Evolutionary conservation across 23 red algal species (phyloP), one percentile per base, ranked within the genome.

Genomic region (Gracilaria gracilis): DNA sequence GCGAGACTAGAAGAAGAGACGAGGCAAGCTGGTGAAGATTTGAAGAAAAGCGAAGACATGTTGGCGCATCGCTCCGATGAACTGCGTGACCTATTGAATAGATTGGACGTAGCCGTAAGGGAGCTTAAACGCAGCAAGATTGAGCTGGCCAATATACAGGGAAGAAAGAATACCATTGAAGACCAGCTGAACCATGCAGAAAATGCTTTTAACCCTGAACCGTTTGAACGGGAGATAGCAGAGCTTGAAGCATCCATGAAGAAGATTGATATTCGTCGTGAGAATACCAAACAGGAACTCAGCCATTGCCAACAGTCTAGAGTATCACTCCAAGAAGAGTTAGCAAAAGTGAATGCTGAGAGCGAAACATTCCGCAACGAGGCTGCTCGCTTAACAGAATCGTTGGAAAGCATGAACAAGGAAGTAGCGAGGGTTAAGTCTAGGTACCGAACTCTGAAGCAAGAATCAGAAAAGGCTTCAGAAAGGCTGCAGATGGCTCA

Each of bases 141-240:
- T 53, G 17, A 88, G 51, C 21, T 81, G 29, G 40, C 50, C 17
- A 48, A 81, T 17, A 17, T 88, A 38, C 62, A 85, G 35, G 49
- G 36, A 67, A 46, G 40, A 79, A 95, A 85, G 65, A 62, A 75
- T 25, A 32, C 35, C 2, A 61, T 86, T 81, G 90, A 86, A 57
- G 83, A 84, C 14, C 61, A 86, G 44, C 44, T 79, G 9, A 79
- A 93, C 37, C 36, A 81, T n/a, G 83, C 90, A 74, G 71, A 81
- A 34, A 70, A 79, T 24, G 90, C 74, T 7, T 95, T 95, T 37
- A 73, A 84, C 82, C 92, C 80, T n/a, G 47, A 55, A n/a, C 83
- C 83, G 0, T 93, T 73, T 57, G 90, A 87, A 54, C 36, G 72
- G 28, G 78, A 93, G 74, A 86, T 93, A 27, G 40, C 64, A 33